A percentile compares a stretch with the other conserved stretches of the same genome.
Conservation (phyloP, 1,139 yeast genomes). For the Yamadazyma buinensis region DNA sequence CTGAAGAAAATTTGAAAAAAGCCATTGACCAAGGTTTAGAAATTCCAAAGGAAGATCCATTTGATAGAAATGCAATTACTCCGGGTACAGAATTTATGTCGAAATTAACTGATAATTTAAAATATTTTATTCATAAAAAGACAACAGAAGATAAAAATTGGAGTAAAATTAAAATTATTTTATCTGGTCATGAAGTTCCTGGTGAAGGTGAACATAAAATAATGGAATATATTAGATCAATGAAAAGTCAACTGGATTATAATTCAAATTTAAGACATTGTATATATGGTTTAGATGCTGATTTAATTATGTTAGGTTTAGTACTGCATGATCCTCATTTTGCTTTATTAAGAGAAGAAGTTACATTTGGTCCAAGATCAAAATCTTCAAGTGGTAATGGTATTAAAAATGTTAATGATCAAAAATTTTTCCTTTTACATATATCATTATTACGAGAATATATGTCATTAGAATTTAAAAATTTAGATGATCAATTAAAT, state of each 20-base stretch:
- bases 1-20: slow-evolving; percentile 67
- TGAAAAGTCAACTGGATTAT: slow-evolving; percentile 70
- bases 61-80: slow-evolving; percentile 93
- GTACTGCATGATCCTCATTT: slow-evolving; percentile 97
- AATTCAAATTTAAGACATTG: slow-evolving; percentile 90
- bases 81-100: slow-evolving; percentile 99
- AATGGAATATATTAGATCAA: slow-evolving; percentile 87
- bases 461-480: slow-evolving; percentile 78
- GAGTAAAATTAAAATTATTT: slow-evolving; percentile 78
- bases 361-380: slow-evolving; percentile 67
- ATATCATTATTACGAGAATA: slow-evolving; percentile 87
- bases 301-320: slow-evolving; percentile 92
- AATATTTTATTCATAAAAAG: slow-evolving; percentile 89
- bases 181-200: slow-evolving; percentile 97
- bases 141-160: slow-evolving; percentile 87
- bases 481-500: slow-evolving; percentile 55
- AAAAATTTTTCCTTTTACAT: slow-evolving; percentile 79
- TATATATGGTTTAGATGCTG: slow-evolving; percentile 97
- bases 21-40: slow-evolving; percentile 61
- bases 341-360: slow-evolving; percentile 93
- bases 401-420: slow-evolving; percentile 70
- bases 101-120: slow-evolving; percentile 73
- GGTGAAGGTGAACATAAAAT: slow-evolving; percentile 99
- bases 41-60: slow-evolving; percentile 71
- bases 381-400: slow-evolving; percentile 25